Base-by-base conservation (phyloP, 2,329 filamentous ascomycete species). In the Xylaria sp. region DNA sequence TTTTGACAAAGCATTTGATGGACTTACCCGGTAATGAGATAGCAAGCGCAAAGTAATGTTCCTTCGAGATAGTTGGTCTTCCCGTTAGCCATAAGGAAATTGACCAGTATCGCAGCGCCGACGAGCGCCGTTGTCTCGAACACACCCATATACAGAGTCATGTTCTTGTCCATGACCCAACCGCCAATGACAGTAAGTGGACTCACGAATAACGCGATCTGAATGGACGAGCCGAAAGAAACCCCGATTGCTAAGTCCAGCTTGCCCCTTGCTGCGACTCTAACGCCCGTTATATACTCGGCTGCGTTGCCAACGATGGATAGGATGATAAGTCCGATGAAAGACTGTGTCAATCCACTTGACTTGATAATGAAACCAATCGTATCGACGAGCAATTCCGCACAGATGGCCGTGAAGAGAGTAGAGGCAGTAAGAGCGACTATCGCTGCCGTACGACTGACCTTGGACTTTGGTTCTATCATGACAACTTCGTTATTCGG, bases 61-160 rank as follows among this genome's bases (percentile, higher is more conserved):
- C 92, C 92, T 79, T 95, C 92, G 15, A 96, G 86, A 75, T 94
- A 96, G 76, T 96, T 96, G 77, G 89, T 93, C 77, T 92, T 87
- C 7, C 92, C 92, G 73, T 96, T 92, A 68, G 94, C 82, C 58
- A 96, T 92, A 58, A 96, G 81, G 76, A 94, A 95, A 79, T 94
- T 94, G 78, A 94, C 91, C 66, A 96, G 92, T 68, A 96, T 89
- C 2, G 93, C 89, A 55, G 88, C 90, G 57, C 94, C 87, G 78
- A 95, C 95, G 74, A 96, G 86, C 65, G 90, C 91, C 22, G 95
- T 90, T 0, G 92, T 96, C 84, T 96, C 92, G 78, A 96, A 96
- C 61, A 92, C 85, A 68, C 92, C 92, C 79, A 96, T 95, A 81
- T 94, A 93, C 39, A 96, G 83, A 27, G 90, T 86, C 88, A 92